A percentile compares a stretch with the other conserved stretches of the same genome.
These are phyloP conservation scores for Phyllostachys edulis DNA, from an alignment of 176 grass and related monocot genomes.

Conservation along the genomic window DNA sequence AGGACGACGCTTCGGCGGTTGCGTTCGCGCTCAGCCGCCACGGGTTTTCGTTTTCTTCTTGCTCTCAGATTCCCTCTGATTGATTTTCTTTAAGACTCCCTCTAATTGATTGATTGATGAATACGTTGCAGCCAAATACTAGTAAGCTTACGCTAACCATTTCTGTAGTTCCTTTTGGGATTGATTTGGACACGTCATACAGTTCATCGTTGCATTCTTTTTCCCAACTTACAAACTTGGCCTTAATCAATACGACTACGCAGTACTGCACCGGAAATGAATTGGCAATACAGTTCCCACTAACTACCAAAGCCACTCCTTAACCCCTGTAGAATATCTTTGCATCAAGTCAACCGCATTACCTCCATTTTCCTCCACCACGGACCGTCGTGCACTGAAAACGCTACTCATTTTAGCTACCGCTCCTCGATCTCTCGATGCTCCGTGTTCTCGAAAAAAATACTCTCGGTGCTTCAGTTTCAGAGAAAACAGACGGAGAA, in stretches of 20 bases:
- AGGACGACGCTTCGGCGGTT: too few species aligned
- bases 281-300: background rate
- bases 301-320: background rate
- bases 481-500: background rate
- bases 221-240: too few species aligned
- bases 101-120: too few species aligned
- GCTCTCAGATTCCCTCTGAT: too few species aligned
- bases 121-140: too few species aligned
- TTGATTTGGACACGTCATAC: background rate
- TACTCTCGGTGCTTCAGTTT: background rate
- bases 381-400: background rate
- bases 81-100: too few species aligned
- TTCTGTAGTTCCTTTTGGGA: background rate
- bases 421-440: background rate
- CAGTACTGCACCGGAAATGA: too few species aligned
- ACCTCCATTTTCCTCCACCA: conserved; percentile 9
- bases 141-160: background rate
- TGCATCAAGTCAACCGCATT: background rate
- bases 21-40: too few species aligned
- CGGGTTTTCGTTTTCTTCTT: too few species aligned
- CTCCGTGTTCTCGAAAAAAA: too few species aligned
- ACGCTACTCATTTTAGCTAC: background rate
- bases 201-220: too few species aligned
- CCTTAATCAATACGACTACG: too few species aligned
- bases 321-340: background rate